Percentiles rank a stretch among this genome's conserved stretches.
Conservation (phyloP, 208 protist genomes). For the Acanthamoeba royreba region DNA sequence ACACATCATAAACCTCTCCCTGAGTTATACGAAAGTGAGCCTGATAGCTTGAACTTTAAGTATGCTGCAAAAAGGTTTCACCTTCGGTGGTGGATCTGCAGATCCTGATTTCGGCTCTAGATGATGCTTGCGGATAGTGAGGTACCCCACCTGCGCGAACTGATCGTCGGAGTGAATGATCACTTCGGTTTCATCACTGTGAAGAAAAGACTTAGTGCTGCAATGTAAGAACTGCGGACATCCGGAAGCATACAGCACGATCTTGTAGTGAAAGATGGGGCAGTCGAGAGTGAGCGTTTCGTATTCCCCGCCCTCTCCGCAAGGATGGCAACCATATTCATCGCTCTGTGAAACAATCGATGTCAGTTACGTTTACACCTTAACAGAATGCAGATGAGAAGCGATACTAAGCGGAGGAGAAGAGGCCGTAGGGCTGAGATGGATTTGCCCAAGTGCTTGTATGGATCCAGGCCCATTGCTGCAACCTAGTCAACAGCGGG, state of each 20-base stretch:
- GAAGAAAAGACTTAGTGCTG: background rate
- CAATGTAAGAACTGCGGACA: too few relatives aligned
- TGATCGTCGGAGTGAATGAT: conserved; percentile 66
- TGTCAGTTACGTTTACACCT: background rate
- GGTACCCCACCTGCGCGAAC: conserved; percentile 67
- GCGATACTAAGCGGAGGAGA: conserved; percentile 55
- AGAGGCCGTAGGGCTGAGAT: conserved; percentile 81
- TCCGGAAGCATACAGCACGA: conserved; percentile 65
- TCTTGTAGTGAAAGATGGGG: conserved; percentile 87
- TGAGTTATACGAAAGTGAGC: too few relatives aligned
- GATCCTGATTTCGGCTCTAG: conserved; percentile 38
- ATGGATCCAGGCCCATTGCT: conserved; percentile 88
- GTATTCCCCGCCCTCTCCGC: conserved; percentile 99
- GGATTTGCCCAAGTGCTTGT: conserved; percentile 86
- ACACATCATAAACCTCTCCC: background rate
- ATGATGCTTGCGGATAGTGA: conserved; percentile 59
- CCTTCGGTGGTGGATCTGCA: background rate
- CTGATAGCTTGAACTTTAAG: too few relatives aligned
- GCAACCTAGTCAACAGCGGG: conserved; percentile 76
- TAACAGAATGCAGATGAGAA: background rate
- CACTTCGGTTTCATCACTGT: conserved; percentile 66
- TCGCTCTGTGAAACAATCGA: background rate
- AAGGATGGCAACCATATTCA: conserved; percentile 89
- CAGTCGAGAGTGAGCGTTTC: conserved; percentile 98
- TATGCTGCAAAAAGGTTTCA: too few relatives aligned